A percentile compares a stretch with the other conserved stretches of the same genome.
Conservation (phyloP, 2,329 filamentous ascomycete genomes). For the Aspergillus pseudoviridinutans region DNA sequence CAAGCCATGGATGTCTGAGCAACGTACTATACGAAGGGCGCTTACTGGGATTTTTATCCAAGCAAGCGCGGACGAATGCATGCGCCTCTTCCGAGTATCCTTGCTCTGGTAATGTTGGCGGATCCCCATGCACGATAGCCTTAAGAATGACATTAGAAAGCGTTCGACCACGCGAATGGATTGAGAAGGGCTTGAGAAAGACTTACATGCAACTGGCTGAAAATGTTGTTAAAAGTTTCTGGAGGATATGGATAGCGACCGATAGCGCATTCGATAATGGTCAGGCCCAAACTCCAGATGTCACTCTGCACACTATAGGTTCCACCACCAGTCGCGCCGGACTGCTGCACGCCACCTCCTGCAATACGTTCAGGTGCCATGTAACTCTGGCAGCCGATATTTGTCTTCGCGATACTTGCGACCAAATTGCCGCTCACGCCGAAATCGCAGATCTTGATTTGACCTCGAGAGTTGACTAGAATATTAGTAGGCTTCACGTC, state of each 20-base stretch:
- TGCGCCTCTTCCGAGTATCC: constrained; percentile 75
- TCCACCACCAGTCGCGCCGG: constrained; percentile 66
- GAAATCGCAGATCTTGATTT: constrained; percentile 98
- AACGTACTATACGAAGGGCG: constrained; percentile 93
- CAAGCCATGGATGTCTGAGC: constrained; percentile 84
- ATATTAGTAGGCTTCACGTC: constrained; percentile 99
- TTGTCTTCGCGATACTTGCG: constrained; percentile 95
- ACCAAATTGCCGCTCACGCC: constrained; percentile 95
- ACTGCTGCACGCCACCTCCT: constrained; percentile 71
- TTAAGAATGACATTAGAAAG: constrained; percentile 36
- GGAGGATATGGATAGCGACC: constrained; percentile 94
- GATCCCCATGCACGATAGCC: constrained; percentile 98
- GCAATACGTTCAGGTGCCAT: constrained; percentile 98
- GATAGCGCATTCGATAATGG: constrained; percentile 92
- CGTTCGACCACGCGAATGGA: background rate
- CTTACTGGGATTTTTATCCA: constrained; percentile 88
- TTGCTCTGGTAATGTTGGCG: constrained; percentile 75
- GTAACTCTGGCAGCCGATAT: constrained; percentile 98
- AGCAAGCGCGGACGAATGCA: constrained; percentile 82
- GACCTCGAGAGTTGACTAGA: constrained; percentile 79
- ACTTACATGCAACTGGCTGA: constrained; percentile 93
- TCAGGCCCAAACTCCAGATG: constrained; percentile 92
- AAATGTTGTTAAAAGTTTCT: constrained; percentile 97
- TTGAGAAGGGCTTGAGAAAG: constrained; percentile 21
- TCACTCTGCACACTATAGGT: constrained; percentile 98